phyloP scores from a whole-genome alignment of 257 asterid genomes.

The Petunia secreta region DNA sequence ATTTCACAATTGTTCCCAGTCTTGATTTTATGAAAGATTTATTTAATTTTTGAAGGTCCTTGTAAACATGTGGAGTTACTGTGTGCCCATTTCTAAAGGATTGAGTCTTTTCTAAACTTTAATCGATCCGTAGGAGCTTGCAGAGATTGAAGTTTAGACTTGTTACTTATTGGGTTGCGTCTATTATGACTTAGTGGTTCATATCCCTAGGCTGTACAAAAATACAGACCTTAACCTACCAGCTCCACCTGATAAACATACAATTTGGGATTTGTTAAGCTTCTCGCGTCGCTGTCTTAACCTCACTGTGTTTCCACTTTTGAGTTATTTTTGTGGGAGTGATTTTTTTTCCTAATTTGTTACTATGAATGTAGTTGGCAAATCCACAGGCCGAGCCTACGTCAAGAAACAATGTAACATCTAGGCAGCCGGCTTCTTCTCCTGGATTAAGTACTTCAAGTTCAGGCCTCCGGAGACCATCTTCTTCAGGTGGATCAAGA shows the following conservation, averaged over 20 bases:
- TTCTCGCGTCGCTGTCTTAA: background rate
- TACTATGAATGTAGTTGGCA: slow-evolving; percentile 13
- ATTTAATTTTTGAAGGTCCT: background rate
- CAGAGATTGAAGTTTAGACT: background rate
- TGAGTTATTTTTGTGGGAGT: background rate
- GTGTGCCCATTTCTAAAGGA: background rate
- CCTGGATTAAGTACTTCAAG: slow-evolving; percentile 67
- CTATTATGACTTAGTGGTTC: background rate
- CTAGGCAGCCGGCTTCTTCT: slow-evolving; percentile 60
- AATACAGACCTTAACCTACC: background rate
- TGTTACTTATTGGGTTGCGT: background rate
- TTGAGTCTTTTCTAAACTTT: background rate
- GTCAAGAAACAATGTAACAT: slow-evolving; percentile 62
- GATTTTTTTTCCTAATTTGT: background rate
- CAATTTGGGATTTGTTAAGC: background rate
- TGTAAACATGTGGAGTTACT: slow-evolving; percentile 6
- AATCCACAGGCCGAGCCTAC: slow-evolving; percentile 48
- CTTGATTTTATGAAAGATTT: background rate
- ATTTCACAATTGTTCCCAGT: background rate
- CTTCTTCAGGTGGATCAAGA: slow-evolving; percentile 92
- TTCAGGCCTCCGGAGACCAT: slow-evolving; percentile 74
- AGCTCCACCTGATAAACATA: background rate
- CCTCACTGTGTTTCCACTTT: background rate
- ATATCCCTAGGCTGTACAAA: background rate
- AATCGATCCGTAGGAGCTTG: background rate